These are phyloP conservation scores for Allomyces javanicus DNA, from an alignment of 192 early-diverging fungal genomes.

Conservation along the genomic window DNA sequence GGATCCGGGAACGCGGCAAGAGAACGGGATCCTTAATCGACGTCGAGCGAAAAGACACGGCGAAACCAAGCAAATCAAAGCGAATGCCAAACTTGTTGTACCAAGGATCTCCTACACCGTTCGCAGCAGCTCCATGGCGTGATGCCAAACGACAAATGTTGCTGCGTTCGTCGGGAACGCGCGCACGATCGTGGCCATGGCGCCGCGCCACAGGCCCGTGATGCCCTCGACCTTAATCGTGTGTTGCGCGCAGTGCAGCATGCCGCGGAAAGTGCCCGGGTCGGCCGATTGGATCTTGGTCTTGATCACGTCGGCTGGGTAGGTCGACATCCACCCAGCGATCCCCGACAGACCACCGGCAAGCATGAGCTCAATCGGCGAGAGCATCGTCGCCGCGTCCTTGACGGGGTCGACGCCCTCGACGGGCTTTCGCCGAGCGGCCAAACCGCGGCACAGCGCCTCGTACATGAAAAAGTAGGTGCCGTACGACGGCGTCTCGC, in stretches of 20 bases:
- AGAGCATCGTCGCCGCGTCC: neutral
- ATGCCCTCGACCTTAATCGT: neutral
- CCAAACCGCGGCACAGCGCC: neutral
- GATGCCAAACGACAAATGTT: neutral
- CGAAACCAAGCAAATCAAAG: no score
- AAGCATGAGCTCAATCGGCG: neutral
- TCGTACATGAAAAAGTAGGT: neutral
- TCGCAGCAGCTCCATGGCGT: no score
- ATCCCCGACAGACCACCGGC: neutral
- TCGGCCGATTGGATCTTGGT: neutral
- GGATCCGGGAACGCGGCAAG: no score
- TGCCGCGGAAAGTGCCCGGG: neutral
- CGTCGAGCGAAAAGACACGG: no score
- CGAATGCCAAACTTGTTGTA: no score
- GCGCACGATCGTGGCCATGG: neutral
- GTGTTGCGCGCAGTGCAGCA: neutral
- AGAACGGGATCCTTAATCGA: no score
- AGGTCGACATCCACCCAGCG: neutral
- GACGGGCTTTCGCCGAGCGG: neutral
- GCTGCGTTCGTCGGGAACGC: neutral
- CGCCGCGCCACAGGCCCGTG: neutral
- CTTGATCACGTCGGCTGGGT: neutral
- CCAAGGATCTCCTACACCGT: no score
- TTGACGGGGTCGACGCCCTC: neutral
- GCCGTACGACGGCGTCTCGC: slow-evolving; percentile 61